Evolutionary conservation across 768 basidiomycete species (phyloP).

Genomic region (Mycena galopus): DNA sequence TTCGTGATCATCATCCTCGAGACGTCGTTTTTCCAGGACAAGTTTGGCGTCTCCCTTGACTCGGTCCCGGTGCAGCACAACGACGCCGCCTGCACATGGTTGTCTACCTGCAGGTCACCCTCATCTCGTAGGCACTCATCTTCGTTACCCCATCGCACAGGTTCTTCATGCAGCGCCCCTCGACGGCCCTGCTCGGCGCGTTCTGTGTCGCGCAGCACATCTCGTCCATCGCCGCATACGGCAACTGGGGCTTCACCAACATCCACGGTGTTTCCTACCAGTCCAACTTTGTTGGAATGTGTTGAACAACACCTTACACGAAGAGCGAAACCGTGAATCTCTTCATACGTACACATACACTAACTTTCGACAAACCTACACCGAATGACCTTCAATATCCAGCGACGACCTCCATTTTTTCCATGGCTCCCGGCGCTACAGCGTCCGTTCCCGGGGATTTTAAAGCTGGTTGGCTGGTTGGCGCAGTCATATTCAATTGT

Average conservation of each 20-base stretch:
- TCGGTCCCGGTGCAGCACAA: conserved; percentile 60
- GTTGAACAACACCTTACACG: not conserved
- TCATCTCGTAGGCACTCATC: conserved; percentile 98
- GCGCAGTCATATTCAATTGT: not conserved
- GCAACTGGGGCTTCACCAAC: conserved; percentile 93
- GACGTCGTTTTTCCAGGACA: conserved; percentile 90
- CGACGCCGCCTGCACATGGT: conserved; percentile 87
- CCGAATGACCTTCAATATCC: not conserved
- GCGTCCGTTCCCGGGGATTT: not conserved
- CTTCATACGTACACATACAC: not conserved
- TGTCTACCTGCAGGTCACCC: conserved; percentile 96
- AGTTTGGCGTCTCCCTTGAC: conserved; percentile 79
- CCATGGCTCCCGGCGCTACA: not conserved
- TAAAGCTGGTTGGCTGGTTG: not conserved
- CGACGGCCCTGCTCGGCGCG: conserved; percentile 87
- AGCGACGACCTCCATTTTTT: not conserved
- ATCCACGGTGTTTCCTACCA: conserved; percentile 82
- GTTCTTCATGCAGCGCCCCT: conserved; percentile 97
- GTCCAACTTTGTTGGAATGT: too few relatives aligned
- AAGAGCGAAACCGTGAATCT: not conserved
- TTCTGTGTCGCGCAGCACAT: conserved; percentile 96
- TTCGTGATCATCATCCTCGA: conserved; percentile 88
- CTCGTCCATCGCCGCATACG: conserved; percentile 94
- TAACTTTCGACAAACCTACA: not conserved
- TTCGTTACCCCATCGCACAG: conserved; percentile 95